Evolutionary conservation across 305 asterid genomes (phyloP), one percentile per base, ranked within the genome.

Genomic region (Fraxinus velutina): DNA sequence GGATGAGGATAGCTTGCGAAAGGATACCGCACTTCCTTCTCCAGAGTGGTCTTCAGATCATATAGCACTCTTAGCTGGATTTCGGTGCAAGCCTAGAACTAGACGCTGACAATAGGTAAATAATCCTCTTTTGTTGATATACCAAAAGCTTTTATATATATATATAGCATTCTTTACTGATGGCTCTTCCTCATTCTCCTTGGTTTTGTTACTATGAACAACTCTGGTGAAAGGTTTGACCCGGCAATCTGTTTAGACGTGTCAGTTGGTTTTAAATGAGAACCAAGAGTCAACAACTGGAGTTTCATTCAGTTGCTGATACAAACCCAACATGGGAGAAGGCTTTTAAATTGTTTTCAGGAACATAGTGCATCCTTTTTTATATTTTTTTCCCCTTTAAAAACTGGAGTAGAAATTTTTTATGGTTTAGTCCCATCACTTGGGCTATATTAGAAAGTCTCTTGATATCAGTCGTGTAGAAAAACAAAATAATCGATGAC

Each of bases 1-100:
- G 94, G 99, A 96, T 74, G 98, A 96, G 89, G 96, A 91, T 81
- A 86, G 95, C 84, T 87, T 96, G 90, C 89, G 99, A 78, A 94
- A 93, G 89, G 96, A 94, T 82, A 94, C 98, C 4, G 97, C 97
- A 42, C 97, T 94, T 86, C 99, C 99, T 78, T 96, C 99, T 79
- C 97, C 98, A 72, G 97, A 91, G 85, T 94, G 98, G 99, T 96
- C 98, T 39, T 96, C 99, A 22, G 98, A 96, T 90, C 99, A 96
- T 88, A 94, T 96, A 79, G 97, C 97, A 34, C 96, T 96, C 71
- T 84, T 94, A 81, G 98, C 98, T 68, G 99, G 91, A 86, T 96
- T 96, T 82, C 95, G 97, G 55, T 96, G 98, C 90, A 92, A 90
- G 91, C 90, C 93, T 79, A 86, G 91, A 89, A 85, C 86, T 73